Conservation (phyloP, 371 early-diverging fungal genomes). For the Coemansia sp. region DNA sequence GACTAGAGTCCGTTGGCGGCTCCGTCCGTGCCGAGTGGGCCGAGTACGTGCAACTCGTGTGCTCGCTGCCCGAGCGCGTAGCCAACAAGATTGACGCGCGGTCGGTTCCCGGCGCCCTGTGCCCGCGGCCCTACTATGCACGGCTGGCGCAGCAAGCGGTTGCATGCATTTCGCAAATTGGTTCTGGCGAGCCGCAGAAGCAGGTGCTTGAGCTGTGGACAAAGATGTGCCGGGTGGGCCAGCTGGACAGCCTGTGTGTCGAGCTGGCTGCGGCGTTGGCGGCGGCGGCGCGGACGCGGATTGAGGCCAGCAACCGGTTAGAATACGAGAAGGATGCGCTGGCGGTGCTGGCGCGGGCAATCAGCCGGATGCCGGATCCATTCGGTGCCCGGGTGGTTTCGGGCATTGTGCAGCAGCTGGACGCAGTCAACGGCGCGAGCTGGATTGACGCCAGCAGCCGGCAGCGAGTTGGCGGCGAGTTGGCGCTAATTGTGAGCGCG, state of each 20-base stretch:
- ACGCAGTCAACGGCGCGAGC: background rate
- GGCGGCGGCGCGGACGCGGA: background rate
- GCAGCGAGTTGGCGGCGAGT: background rate
- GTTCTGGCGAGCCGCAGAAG: background rate
- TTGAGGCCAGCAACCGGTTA: background rate
- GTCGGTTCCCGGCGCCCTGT: constrained; percentile 18
- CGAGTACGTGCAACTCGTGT: constrained; percentile 22
- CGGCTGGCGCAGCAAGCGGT: constrained; percentile 17
- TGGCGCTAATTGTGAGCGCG: constrained; percentile 3
- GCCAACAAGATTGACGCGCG: constrained; percentile 33
- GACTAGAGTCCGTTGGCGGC: background rate
- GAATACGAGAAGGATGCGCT: background rate
- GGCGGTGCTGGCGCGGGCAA: background rate
- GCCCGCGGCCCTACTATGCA: constrained; percentile 23
- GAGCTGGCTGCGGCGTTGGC: constrained; percentile 32
- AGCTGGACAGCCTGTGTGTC: constrained; percentile 12
- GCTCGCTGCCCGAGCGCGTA: constrained; percentile 37
- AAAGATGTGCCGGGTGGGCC: constrained; percentile 47
- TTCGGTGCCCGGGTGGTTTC: constrained; percentile 18
- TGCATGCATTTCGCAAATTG: background rate
- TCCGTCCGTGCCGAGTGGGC: constrained; percentile 14
- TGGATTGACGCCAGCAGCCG: background rate
- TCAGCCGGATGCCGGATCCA: constrained; percentile 13
- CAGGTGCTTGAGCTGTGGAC: constrained; percentile 23
- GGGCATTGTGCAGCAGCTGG: constrained; percentile 18